Evolutionary conservation across 192 early-diverging fungal genomes (phyloP), one percentile per base, ranked within the genome.

Genomic region (Diversispora epigaea): DNA sequence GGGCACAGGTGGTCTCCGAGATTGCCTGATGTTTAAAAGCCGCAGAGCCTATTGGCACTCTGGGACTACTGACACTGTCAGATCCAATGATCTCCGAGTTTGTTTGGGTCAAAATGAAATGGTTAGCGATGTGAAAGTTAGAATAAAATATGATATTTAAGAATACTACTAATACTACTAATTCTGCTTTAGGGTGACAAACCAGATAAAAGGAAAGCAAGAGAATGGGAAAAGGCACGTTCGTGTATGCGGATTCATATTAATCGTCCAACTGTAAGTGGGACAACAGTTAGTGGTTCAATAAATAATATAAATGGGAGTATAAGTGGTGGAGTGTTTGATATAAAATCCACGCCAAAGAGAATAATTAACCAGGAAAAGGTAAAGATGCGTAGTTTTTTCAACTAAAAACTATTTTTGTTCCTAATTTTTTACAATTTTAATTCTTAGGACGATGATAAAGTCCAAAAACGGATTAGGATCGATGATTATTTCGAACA

Each of bases 391-490:
- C 45, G 19, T 68, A 50, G 43, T 39, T 49, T 41, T 61, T 52
- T 68, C 47, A 68, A 68, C 44, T 68, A n/a, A 68, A 11, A 68
- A 32, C 66, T 68, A 68, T 68, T 68, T 22, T 68, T 50, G 46
- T 68, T 68, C 17, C 41, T 68, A 68, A 68, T 21, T 25, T 50
- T 50, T 68, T 68, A 47, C 66, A 50, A 68, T 68, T 68, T 63
- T 68, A 68, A 50, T 32, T 9, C 47, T 68, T 68, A 68, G 66
- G 9, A 49, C 45, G 41, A 68, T 68, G 45, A 46, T 39, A 68
- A 68, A 68, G 22, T 68, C n/a, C 6, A 17, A 46, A 68, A 68
- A 47, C 49, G 49, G 50, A 52, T 12, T 52, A 52, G 50, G 50
- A 52, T 52, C 9, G 50, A 52, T 52, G 49, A 52, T 15, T 52